Percentiles rank a stretch among this genome's conserved stretches.
phyloP scores from a whole-genome alignment of 148 eudicot species.

The Fagopyrum homotropicum region DNA sequence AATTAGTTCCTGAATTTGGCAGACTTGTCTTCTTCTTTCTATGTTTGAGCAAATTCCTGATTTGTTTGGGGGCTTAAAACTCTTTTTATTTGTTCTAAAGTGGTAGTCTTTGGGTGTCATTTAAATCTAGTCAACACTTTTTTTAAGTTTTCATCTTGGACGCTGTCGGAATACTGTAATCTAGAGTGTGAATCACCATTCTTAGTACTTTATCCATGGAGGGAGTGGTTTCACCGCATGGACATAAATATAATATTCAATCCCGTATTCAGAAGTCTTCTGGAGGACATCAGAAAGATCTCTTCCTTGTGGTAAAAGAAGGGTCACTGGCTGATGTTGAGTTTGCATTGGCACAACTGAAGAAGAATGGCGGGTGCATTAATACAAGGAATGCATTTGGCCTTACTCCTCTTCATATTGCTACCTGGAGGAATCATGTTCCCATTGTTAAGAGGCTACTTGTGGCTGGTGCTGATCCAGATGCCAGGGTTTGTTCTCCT shows the following conservation, averaged over 20 bases:
- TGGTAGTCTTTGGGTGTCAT: not conserved
- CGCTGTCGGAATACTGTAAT: not conserved
- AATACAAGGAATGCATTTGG: constrained; percentile 76
- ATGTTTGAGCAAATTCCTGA: not conserved
- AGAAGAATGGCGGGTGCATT: constrained; percentile 80
- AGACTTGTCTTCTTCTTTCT: not conserved
- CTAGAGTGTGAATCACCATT: not conserved
- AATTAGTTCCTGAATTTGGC: not conserved
- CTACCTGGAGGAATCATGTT: constrained; percentile 95
- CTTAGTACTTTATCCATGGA: constrained; percentile 32
- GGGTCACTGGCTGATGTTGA: constrained; percentile 80
- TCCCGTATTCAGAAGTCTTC: constrained; percentile 38
- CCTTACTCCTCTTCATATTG: constrained; percentile 86
- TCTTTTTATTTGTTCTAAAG: not conserved
- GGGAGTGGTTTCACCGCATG: constrained; percentile 33
- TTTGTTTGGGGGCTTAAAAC: not conserved
- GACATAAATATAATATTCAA: constrained; percentile 49
- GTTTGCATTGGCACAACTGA: constrained; percentile 50
- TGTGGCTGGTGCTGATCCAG: constrained; percentile 96
- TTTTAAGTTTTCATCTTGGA: not conserved
- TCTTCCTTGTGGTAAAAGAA: constrained; percentile 53
- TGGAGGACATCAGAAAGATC: constrained; percentile 51
- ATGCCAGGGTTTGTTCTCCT: constrained; percentile 67
- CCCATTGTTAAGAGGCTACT: constrained; percentile 87
- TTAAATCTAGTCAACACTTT: not conserved